Percentiles rank a stretch among this genome's conserved stretches.
Conservation (phyloP, 192 early-diverging fungal species). For the Jimgerdemannia flammicorona region DNA sequence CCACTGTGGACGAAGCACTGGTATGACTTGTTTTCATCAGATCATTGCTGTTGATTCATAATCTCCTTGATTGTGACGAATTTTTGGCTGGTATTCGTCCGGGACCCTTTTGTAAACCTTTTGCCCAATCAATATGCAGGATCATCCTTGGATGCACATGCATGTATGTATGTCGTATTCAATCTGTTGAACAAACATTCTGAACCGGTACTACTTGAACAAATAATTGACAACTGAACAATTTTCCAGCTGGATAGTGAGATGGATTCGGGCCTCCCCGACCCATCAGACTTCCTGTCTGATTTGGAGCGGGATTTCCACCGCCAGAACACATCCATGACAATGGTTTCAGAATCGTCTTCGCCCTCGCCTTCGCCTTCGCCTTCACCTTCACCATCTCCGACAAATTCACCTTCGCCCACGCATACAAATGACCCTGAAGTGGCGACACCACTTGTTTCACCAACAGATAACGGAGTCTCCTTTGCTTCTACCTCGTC, state of each 20-base stretch:
- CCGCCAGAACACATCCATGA: not conserved
- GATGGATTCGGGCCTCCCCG: not conserved
- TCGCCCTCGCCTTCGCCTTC: not conserved
- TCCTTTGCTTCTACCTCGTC: not conserved
- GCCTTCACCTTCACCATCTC: not conserved
- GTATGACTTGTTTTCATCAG: not conserved
- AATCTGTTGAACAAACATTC: not conserved
- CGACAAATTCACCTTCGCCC: not conserved
- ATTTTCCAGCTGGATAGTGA: not conserved
- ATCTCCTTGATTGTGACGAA: no score
- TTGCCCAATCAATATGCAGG: not conserved
- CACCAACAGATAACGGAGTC: not conserved
- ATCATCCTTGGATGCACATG: not conserved
- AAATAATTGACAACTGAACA: not conserved
- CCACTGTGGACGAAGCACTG: conserved; percentile 66
- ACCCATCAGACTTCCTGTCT: not conserved
- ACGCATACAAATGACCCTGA: not conserved
- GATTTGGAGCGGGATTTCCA: not conserved
- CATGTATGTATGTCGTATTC: not conserved
- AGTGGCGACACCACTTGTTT: not conserved
- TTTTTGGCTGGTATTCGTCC: no score
- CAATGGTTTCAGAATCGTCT: not conserved
- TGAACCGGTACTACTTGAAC: not conserved
- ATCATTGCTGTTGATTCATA: not conserved
- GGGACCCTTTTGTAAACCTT: no score